phyloP scores from a whole-genome alignment of 257 asterid genomes.

The Solanum clarkiae region DNA sequence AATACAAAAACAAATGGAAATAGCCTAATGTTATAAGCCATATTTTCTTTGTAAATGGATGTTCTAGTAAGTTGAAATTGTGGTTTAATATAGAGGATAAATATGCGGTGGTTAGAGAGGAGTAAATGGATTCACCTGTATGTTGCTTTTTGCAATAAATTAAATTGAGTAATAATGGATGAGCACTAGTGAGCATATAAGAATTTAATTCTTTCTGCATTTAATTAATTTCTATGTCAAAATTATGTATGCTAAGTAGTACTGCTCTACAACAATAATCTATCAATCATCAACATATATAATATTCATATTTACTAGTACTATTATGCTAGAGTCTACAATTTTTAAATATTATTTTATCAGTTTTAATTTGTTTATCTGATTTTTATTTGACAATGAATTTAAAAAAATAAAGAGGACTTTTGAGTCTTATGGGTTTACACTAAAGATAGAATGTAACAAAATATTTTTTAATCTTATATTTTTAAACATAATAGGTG shows the following conservation, averaged over 20 bases:
- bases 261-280: neutral
- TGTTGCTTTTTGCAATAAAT: conserved; percentile 10
- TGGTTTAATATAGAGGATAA: neutral
- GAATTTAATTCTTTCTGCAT: neutral
- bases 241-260: neutral
- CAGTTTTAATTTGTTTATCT: no score
- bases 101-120: conserved; percentile 13
- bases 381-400: no score
- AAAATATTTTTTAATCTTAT: no score
- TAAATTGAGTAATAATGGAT: neutral
- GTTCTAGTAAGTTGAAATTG: neutral
- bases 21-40: neutral
- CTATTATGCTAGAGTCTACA: neutral
- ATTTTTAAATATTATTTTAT: no score
- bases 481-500: no score
- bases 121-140: conserved; percentile 28
- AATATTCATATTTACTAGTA: neutral
- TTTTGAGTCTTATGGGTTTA: no score
- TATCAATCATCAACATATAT: neutral
- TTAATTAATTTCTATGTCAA: neutral
- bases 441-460: no score
- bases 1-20: conserved; percentile 1
- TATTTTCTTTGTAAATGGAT: neutral
- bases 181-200: neutral
- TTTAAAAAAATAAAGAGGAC: no score